Conservation (phyloP, 768 basidiomycete species). For the Tylopilus subfusipes region DNA sequence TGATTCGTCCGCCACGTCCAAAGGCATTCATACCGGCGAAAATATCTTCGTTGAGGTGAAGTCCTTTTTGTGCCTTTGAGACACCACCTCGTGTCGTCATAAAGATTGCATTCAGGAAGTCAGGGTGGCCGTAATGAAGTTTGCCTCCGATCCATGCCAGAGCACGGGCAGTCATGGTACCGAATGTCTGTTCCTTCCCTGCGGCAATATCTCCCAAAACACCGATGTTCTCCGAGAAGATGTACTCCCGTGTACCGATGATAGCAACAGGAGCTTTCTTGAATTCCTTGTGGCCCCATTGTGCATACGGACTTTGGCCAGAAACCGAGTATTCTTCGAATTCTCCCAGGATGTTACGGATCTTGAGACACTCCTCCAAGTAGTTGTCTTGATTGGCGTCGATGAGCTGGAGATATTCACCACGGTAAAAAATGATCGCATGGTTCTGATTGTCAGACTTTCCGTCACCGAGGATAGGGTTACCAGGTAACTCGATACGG, state of each 20-base stretch:
- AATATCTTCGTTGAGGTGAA: conserved; percentile 99
- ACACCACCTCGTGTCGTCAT: conserved; percentile 99
- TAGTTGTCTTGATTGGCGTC: conserved; percentile 99
- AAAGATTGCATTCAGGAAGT: conserved; percentile 97
- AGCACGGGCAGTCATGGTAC: conserved; percentile 94
- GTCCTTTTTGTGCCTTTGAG: conserved; percentile 97
- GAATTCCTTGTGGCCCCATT: conserved; percentile 95
- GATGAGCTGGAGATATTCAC: conserved; percentile 98
- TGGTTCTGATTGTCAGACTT: conserved; percentile 99
- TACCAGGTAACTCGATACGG: conserved; percentile 94
- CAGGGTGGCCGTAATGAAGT: conserved; percentile 97
- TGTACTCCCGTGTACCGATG: conserved; percentile 97
- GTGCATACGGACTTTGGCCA: conserved; percentile 92
- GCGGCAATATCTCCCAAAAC: conserved; percentile 98
- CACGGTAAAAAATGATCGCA: conserved; percentile 97
- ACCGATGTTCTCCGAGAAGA: conserved; percentile 99
- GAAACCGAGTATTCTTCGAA: conserved; percentile 94
- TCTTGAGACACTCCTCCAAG: conserved; percentile 98
- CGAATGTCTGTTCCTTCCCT: conserved; percentile 99
- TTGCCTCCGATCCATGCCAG: conserved; percentile 98
- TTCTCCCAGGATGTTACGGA: conserved; percentile 94
- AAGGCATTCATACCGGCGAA: conserved; percentile 99
- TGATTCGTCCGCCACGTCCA: conserved; percentile 97
- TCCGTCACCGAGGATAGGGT: conserved; percentile 97
- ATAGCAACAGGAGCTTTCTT: conserved; percentile 90